Conservation (phyloP, 495 filamentous ascomycete species). For the Acidiella bohemica region DNA sequence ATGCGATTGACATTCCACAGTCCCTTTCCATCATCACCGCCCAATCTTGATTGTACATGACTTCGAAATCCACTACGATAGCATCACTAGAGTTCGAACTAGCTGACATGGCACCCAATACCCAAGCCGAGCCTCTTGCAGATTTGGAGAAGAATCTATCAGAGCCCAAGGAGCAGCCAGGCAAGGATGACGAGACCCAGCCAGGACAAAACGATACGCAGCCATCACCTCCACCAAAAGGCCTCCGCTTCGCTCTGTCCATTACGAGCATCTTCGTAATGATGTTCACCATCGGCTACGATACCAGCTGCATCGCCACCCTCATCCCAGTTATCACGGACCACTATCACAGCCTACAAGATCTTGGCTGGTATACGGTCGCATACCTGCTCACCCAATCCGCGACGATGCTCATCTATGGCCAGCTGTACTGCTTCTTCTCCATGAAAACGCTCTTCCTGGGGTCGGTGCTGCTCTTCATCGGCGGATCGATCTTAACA, state of each 20-base stretch:
- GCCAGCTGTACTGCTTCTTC: conserved; percentile 25
- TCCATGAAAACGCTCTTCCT: conserved; percentile 25
- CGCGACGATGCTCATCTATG: conserved; percentile 18
- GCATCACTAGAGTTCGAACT: no score
- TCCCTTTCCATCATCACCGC: no score
- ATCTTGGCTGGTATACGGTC: conserved; percentile 66
- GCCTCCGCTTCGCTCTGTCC: neutral
- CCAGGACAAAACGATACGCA: no score
- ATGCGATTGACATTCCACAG: no score
- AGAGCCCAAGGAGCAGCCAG: no score
- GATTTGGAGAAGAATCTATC: no score
- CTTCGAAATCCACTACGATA: no score
- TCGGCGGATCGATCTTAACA: conserved; percentile 24
- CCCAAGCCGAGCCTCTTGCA: no score
- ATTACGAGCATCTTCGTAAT: neutral
- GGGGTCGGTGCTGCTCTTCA: conserved; percentile 20
- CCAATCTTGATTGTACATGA: no score
- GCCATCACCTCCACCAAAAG: no score
- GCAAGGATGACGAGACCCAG: no score
- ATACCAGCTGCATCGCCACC: neutral
- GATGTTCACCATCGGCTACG: neutral
- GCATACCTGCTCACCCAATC: conserved; percentile 27
- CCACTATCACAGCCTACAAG: conserved; percentile 54
- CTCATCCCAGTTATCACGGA: conserved; percentile 64
- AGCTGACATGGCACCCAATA: no score